Evolutionary conservation across 495 filamentous ascomycete species (phyloP), one percentile per base, ranked within the genome.

Genomic region (Penicillium paradoxum): DNA sequence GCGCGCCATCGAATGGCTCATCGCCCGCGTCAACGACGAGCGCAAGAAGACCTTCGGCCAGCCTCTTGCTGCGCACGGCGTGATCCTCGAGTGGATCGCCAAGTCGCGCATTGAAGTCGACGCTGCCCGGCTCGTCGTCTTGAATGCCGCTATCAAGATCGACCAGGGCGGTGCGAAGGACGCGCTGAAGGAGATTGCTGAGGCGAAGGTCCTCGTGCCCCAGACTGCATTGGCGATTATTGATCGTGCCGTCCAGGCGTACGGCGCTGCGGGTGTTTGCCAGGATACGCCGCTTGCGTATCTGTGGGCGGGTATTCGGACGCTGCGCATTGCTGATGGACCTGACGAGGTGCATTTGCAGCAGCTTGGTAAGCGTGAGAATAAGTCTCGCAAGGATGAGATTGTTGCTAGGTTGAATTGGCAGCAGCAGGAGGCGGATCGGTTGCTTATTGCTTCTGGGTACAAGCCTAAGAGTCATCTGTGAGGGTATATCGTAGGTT

Each of bases 281-380:
- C 91, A 95, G 72, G 91, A 96, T 72, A 95, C 91, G 2, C 91
- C 91, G 19, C 75, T 96, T 47, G 90, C 91, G 21, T 82, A 81
- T 59, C 82, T 91, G 83, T 95, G 91, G 91, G 88, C 91, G 19
- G 70, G 81, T 46, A 87, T 89, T 59, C 77, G 91, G 27, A 96
- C 91, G 2, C 65, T 96, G 58, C 77, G 89, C 48, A 82, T 96
- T 62, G 91, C 89, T 4, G 91, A 96, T 71, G 91, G 91, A 6
- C 91, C 91, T 0, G 91, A 96, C 70, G 91, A 96, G 79, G 90
- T 95, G 34, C 91, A 96, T 71, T 69, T 96, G 67, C 87, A 95
- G 73, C 91, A 96, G 68, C 76, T 96, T 72, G 91, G 90, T 10
- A 80, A 81, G 60, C 83, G 89, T 45, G 91, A 97, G 78, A 95